Evolutionary conservation across 2,329 filamentous ascomycete genomes (phyloP), one percentile per base, ranked within the genome.

Genomic region (Neurospora crassa): DNA sequence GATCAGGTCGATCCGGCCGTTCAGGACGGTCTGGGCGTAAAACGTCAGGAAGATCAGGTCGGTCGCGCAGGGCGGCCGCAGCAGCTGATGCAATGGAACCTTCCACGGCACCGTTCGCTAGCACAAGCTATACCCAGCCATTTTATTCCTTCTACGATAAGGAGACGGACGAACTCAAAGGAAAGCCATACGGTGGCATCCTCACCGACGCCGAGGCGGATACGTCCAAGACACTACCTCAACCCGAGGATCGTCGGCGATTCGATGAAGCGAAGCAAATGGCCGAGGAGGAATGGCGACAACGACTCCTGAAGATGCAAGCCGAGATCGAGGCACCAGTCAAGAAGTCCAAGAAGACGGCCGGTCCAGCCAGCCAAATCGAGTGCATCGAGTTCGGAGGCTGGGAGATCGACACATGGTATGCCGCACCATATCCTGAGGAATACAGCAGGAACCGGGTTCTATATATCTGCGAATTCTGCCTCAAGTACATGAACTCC

Each of bases 391-490:
- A 97, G 77, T 98, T 99, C 82, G 96, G 96, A 67, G 93, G 94
- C 69, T 96, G 92, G 86, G 96, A 99, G 80, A 99, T 99, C 76
- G 96, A 99, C 79, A 99, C 96, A 3, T 98, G 96, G 94, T 97
- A 99, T 82, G 95, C 96, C 40, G 96, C 96, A 47, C 96, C 96
- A 14, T 99, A 99, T 79, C 96, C 96, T 0, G 96, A 97, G 79
- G 96, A 99, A 81, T 99, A 99, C 84, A 98, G 94, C 80, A 90
- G 95, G 74, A 98, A 99, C 79, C 91, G 93, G 40, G 92, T 97
- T 45, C 87, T 99, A n/a, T 98, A 97, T 81, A 98, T 99, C 74
- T 99, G 96, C 85, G 96, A 99, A 80, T 99, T 98, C 81, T 99
- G 96, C 79, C 85, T 99, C 72, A 99, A 98, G 82, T 99, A 99